Evolutionary conservation across 2,329 filamentous ascomycete genomes (phyloP).

Genomic region (Scorias spongiosa): DNA sequence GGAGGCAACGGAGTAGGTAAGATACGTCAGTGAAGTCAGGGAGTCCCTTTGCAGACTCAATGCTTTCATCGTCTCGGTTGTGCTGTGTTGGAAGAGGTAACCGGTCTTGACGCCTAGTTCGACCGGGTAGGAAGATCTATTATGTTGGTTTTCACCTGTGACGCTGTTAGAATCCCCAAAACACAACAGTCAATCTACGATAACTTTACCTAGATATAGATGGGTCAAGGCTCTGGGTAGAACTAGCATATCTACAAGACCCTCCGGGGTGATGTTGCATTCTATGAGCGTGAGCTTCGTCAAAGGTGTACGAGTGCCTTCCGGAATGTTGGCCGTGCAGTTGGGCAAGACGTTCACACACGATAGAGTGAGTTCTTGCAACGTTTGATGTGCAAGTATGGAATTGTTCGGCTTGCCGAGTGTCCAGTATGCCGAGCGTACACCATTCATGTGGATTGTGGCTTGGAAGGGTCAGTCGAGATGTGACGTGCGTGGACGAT

Average conservation of each 20-base stretch:
- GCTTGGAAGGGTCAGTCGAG: constrained; percentile 2
- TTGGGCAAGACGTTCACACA: constrained; percentile 10
- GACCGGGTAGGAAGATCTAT: no score
- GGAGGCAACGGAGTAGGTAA: constrained; percentile 2
- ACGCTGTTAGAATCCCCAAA: no score
- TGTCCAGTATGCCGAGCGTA: constrained; percentile 11
- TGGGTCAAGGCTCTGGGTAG: constrained; percentile 7
- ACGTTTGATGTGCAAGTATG: constrained; percentile 7
- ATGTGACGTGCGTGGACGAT: background rate
- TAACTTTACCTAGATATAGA: constrained; percentile 6
- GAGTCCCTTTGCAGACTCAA: constrained; percentile 8
- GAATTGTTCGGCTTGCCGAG: constrained; percentile 4
- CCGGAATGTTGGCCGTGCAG: background rate
- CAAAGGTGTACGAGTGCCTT: constrained; percentile 4
- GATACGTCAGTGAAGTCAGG: constrained; percentile 8
- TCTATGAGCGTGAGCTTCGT: constrained; percentile 10
- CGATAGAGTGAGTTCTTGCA: constrained; percentile 9
- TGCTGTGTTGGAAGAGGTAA: constrained; percentile 7
- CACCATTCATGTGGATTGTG: constrained; percentile 10
- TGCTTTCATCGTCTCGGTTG: constrained; percentile 5
- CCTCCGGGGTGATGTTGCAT: constrained; percentile 9
- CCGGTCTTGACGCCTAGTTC: no score
- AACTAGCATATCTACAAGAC: constrained; percentile 8
- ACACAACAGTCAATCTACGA: no score
- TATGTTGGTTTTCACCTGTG: no score